Percentiles rank a stretch among this genome's conserved stretches.
These are phyloP conservation scores for Metarhizium rileyi DNA, from an alignment of 2,329 filamentous ascomycete species.

Conservation along the genomic window DNA sequence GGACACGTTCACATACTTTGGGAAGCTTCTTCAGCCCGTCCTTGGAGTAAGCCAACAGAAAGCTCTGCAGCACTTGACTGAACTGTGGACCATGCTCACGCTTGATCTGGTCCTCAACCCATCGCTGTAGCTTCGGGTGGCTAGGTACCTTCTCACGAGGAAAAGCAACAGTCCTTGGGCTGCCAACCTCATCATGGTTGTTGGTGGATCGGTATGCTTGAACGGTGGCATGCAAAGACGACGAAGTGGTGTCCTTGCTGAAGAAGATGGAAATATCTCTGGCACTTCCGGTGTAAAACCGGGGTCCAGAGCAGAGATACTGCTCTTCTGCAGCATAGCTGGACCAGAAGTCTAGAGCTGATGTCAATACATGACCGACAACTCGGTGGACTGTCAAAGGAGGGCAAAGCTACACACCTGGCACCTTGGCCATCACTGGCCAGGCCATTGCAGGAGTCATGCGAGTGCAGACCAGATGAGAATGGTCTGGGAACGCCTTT, in stretches of 20 bases:
- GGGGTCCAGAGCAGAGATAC: constrained; percentile 22
- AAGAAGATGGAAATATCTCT: constrained; percentile 28
- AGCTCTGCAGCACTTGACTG: constrained; percentile 24
- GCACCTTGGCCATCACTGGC: constrained; percentile 28
- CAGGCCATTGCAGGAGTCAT: constrained; percentile 26
- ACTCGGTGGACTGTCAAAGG: not conserved
- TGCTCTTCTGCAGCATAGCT: constrained; percentile 24
- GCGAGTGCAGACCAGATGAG: constrained; percentile 30
- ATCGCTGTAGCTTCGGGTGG: constrained; percentile 23
- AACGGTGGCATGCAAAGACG: constrained; percentile 28
- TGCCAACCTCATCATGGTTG: constrained; percentile 18
- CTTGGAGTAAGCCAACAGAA: constrained; percentile 26
- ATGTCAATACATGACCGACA: constrained; percentile 10
- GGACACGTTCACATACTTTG: constrained; percentile 21
- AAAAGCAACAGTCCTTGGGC: constrained; percentile 26
- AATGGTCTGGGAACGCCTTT: constrained; percentile 30
- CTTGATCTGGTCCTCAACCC: constrained; percentile 29
- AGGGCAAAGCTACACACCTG: constrained; percentile 20
- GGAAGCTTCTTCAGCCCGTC: constrained; percentile 25
- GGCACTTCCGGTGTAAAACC: constrained; percentile 27
- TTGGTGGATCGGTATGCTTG: constrained; percentile 27
- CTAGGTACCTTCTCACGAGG: constrained; percentile 27
- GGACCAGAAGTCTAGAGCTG: constrained; percentile 27
- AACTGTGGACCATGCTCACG: constrained; percentile 24
- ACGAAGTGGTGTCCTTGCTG: constrained; percentile 24